Conservation (phyloP, 495 filamentous ascomycete genomes). For the Bathelium albidoporum region DNA sequence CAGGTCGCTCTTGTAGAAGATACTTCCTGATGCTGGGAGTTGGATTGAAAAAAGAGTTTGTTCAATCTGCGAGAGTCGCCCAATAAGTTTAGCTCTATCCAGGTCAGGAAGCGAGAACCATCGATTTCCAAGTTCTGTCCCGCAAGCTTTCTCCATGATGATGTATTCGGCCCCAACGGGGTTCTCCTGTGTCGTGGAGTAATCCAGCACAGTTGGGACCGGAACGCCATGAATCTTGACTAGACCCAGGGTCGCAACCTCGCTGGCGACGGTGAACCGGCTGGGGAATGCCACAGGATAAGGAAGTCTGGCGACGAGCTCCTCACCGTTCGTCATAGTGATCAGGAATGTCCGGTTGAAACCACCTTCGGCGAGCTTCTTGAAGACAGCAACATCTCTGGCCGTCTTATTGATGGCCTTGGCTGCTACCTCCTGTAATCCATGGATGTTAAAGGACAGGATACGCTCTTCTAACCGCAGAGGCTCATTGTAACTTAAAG, state of each 20-base stretch:
- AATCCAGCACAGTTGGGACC: background rate
- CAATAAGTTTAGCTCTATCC: conserved; percentile 27
- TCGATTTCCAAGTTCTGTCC: background rate
- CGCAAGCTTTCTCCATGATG: background rate
- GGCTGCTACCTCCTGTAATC: background rate
- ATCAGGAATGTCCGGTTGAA: conserved; percentile 13
- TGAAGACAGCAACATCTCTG: background rate
- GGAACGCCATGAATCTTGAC: background rate
- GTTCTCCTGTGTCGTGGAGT: background rate
- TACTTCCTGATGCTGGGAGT: conserved; percentile 17
- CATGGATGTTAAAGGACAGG: background rate
- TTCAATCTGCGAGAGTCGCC: conserved; percentile 32
- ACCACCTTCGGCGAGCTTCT: conserved; percentile 27
- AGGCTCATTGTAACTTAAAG: background rate
- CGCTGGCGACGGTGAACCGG: conserved; percentile 4
- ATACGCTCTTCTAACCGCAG: background rate
- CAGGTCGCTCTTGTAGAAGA: background rate
- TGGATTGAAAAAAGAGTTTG: conserved; percentile 24
- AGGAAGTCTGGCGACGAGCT: conserved; percentile 15
- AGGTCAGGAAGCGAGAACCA: conserved; percentile 19
- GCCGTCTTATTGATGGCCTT: background rate
- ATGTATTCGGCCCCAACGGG: background rate
- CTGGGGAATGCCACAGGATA: conserved; percentile 13
- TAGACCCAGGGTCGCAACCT: conserved; percentile 1
- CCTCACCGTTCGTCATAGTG: conserved; percentile 11